A percentile compares a stretch with the other conserved stretches of the same genome.
Evolutionary conservation across 2,329 filamentous ascomycete species (phyloP).

Genomic region (Lachnellula occidentalis): DNA sequence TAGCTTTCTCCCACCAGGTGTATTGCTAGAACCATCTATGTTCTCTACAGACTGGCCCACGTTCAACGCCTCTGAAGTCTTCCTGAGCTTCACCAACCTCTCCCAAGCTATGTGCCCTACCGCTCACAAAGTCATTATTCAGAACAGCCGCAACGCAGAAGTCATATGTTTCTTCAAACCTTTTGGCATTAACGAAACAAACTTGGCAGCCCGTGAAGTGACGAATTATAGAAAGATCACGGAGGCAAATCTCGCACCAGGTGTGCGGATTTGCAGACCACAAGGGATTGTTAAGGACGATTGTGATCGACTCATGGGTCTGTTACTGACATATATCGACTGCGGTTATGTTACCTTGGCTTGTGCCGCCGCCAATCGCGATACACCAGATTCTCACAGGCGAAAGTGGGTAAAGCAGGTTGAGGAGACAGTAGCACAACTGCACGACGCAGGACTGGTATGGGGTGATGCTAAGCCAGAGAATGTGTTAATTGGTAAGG

Average conservation of each 20-base stretch:
- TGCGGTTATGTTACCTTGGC: slow-evolving; percentile 15
- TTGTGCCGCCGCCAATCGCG: slow-evolving; percentile 8
- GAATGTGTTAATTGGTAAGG: slow-evolving; percentile 15
- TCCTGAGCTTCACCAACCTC: slow-evolving; percentile 9
- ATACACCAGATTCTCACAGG: slow-evolving; percentile 12
- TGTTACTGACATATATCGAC: slow-evolving; percentile 20
- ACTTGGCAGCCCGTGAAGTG: slow-evolving; percentile 14
- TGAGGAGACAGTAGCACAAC: background rate
- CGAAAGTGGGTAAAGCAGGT: slow-evolving; percentile 22
- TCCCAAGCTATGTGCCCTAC: slow-evolving; percentile 12
- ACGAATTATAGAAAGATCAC: slow-evolving; percentile 12
- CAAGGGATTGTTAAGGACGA: slow-evolving; percentile 17
- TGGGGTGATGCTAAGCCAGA: slow-evolving; percentile 20
- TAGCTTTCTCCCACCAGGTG: slow-evolving; percentile 3
- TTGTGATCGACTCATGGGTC: slow-evolving; percentile 11
- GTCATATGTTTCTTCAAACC: slow-evolving; percentile 15
- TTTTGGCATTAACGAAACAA: slow-evolving; percentile 4
- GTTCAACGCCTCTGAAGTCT: slow-evolving; percentile 9
- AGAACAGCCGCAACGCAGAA: background rate
- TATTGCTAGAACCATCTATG: slow-evolving; percentile 3
- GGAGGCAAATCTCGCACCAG: slow-evolving; percentile 10
- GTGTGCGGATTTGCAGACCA: slow-evolving; percentile 15
- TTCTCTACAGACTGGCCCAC: slow-evolving; percentile 11
- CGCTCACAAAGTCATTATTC: slow-evolving; percentile 11
- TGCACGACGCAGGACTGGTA: slow-evolving; percentile 13